A percentile compares a stretch with the other conserved stretches of the same genome.
phyloP scores from a whole-genome alignment of 1,139 yeast genomes.

The Protomyces gravidus region DNA sequence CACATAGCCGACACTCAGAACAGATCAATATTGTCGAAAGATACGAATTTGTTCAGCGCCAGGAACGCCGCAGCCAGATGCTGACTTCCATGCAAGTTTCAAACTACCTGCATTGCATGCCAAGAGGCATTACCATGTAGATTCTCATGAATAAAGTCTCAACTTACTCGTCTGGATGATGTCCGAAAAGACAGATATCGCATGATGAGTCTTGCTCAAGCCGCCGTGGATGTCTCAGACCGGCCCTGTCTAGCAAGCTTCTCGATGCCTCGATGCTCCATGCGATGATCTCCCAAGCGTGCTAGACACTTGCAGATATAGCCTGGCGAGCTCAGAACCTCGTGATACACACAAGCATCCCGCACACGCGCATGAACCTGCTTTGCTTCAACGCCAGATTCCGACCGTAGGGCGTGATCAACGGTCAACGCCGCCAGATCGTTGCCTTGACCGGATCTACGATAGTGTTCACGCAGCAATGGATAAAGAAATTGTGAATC shows the following conservation, averaged over 20 bases:
- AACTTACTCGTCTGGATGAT: constrained; percentile 64
- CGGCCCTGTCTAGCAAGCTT: constrained; percentile 55
- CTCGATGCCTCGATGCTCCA: constrained; percentile 47
- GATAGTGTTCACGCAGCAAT: constrained; percentile 37
- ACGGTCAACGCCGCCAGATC: constrained; percentile 51
- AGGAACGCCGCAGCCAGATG: constrained; percentile 35
- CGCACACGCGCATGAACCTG: constrained; percentile 37
- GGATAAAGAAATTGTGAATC: constrained; percentile 69
- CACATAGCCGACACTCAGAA: constrained; percentile 47
- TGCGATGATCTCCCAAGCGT: constrained; percentile 6
- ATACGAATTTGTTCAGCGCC: constrained; percentile 34
- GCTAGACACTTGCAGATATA: too few relatives aligned
- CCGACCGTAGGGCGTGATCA: constrained; percentile 53
- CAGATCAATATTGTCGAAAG: constrained; percentile 55
- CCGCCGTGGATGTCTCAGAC: constrained; percentile 45
- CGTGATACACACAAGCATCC: constrained; percentile 13
- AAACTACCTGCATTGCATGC: constrained; percentile 54
- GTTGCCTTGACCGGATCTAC: constrained; percentile 34
- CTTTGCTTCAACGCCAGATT: constrained; percentile 50
- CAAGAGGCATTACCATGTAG: constrained; percentile 52
- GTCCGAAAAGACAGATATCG: constrained; percentile 55
- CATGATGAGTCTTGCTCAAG: constrained; percentile 42
- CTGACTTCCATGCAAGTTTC: constrained; percentile 34
- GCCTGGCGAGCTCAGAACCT: constrained; percentile 18
- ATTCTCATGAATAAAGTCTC: constrained; percentile 65